Percentiles rank a stretch among this genome's conserved stretches.
These are phyloP conservation scores for Kalaharituber pfeilii DNA, from an alignment of 2,329 filamentous ascomycete genomes.

Conservation along the genomic window DNA sequence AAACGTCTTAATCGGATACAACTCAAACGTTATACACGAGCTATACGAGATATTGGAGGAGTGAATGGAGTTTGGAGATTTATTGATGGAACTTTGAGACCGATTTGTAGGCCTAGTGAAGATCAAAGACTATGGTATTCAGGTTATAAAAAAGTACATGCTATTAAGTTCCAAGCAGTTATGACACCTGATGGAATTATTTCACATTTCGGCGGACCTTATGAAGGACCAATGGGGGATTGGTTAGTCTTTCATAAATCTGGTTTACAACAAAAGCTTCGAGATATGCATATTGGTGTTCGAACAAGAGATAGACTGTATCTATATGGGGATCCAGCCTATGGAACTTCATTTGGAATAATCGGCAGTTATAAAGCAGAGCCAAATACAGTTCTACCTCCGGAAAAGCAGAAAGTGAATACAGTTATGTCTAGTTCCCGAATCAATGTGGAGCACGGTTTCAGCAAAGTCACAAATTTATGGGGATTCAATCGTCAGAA, in stretches of 20 bases:
- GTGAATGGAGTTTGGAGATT: too few species aligned
- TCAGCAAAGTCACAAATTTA: neutral
- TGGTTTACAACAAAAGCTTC: neutral
- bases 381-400: neutral
- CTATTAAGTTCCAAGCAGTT: conserved; percentile 1
- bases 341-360: neutral
- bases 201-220: neutral
- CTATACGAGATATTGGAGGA: too few species aligned
- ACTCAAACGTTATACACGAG: neutral
- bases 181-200: conserved; percentile 1
- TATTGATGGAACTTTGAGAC: neutral
- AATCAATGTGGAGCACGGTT: neutral
- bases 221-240: neutral
- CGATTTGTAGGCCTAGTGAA: neutral
- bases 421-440: neutral
- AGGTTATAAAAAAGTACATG: neutral
- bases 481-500: neutral
- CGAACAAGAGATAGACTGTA: neutral
- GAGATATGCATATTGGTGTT: neutral
- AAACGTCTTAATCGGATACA: neutral
- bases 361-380: neutral
- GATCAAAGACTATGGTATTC: neutral
- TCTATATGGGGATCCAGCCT: conserved; percentile 3
- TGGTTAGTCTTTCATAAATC: neutral
- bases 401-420: neutral